phyloP scores from a whole-genome alignment of 2,329 filamentous ascomycete species.

The Mollisia scopiformis region DNA sequence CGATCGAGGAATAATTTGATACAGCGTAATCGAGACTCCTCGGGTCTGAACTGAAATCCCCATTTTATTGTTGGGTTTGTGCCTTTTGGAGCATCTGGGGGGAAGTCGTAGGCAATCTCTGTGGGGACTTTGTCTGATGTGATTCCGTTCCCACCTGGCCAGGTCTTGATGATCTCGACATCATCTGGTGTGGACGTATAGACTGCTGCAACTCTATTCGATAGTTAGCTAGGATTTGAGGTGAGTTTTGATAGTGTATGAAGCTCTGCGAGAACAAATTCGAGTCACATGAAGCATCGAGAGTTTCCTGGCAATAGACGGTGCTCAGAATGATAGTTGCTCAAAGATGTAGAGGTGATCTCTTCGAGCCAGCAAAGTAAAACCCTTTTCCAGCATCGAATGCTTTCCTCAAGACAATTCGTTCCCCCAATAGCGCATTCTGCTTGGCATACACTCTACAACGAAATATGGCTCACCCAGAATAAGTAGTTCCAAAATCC shows the following conservation, averaged over 20 bases:
- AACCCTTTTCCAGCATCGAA: neutral
- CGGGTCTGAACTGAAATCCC: slow-evolving; percentile 82
- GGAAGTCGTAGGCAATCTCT: slow-evolving; percentile 65
- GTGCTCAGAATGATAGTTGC: neutral
- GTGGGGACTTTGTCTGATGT: slow-evolving; percentile 88
- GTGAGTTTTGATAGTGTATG: neutral
- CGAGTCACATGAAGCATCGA: neutral
- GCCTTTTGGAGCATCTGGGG: slow-evolving; percentile 41
- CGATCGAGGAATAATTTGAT: slow-evolving; percentile 86
- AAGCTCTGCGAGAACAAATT: neutral
- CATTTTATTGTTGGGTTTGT: slow-evolving; percentile 63
- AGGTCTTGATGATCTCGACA: slow-evolving; percentile 82
- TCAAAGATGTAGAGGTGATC: neutral
- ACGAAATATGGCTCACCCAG: slow-evolving; percentile 56
- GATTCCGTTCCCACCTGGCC: slow-evolving; percentile 83
- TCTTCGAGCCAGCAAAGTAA: neutral
- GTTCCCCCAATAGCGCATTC: neutral
- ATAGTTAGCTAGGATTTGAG: slow-evolving; percentile 9
- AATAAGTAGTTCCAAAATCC: slow-evolving; percentile 86
- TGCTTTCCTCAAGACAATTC: neutral
- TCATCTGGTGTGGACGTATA: slow-evolving; percentile 79
- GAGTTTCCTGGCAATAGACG: neutral
- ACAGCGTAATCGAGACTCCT: slow-evolving; percentile 75
- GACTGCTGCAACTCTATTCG: slow-evolving; percentile 66
- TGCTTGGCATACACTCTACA: neutral